Conservation (phyloP, 306 rosid species). For the Boehmeria nivea region DNA sequence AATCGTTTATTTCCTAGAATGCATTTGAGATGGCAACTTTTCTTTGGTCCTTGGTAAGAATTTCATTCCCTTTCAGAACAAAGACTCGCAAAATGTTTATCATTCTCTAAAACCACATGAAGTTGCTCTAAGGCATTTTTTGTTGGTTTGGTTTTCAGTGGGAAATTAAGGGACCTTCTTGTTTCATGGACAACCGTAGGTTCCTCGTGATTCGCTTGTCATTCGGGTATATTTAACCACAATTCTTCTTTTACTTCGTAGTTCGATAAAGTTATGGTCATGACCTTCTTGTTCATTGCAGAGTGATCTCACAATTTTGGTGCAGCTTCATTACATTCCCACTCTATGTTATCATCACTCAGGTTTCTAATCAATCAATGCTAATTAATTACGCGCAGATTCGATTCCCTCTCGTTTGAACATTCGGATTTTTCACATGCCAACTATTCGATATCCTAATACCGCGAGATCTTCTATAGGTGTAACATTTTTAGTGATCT, state of each 20-base stretch:
- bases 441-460: too few species aligned
- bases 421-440: too few species aligned
- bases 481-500: too few species aligned
- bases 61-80: background rate
- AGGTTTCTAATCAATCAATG: constrained; percentile 32
- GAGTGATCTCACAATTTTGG: constrained; percentile 76
- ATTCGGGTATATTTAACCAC: constrained; percentile 52
- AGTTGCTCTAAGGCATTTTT: background rate
- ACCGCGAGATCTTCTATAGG: too few species aligned
- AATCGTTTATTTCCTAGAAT: constrained; percentile 46
- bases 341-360: constrained; percentile 81
- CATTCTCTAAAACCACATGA: background rate
- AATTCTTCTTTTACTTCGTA: background rate
- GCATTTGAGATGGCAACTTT: constrained; percentile 95
- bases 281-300: constrained; percentile 20
- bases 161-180: constrained; percentile 74
- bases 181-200: constrained; percentile 71
- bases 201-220: constrained; percentile 55
- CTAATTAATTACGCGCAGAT: background rate
- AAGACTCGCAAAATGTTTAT: background rate
- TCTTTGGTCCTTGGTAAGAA: constrained; percentile 89
- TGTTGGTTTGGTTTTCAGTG: constrained; percentile 43
- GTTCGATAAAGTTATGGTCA: background rate
- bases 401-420: too few species aligned
- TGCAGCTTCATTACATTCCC: constrained; percentile 93